Evolutionary conservation across 2,329 filamentous ascomycete species (phyloP).

Genomic region (Tolypocladium guangdongense): DNA sequence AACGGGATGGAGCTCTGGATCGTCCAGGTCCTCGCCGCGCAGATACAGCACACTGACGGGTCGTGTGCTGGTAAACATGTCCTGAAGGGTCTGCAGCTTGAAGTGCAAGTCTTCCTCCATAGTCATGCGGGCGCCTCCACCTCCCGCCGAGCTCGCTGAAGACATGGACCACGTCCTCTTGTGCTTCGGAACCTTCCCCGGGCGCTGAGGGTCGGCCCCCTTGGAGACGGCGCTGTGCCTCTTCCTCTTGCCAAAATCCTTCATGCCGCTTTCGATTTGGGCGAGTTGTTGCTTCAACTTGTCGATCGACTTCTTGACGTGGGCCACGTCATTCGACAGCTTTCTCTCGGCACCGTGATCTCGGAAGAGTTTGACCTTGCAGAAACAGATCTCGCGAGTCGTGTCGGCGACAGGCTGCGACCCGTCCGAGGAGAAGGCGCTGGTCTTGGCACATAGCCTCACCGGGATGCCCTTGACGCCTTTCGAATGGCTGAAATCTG

Average conservation of each 20-base stretch:
- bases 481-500: slow-evolving; percentile 97
- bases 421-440: slow-evolving; percentile 45
- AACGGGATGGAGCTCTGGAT: slow-evolving; percentile 70
- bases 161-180: slow-evolving; percentile 94
- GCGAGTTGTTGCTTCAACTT: slow-evolving; percentile 90
- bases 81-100: slow-evolving; percentile 68
- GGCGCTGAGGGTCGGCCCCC: slow-evolving; percentile 41
- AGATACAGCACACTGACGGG: slow-evolving; percentile 70
- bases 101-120: slow-evolving; percentile 67
- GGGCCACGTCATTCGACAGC: slow-evolving; percentile 84
- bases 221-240: slow-evolving; percentile 39
- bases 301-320: slow-evolving; percentile 93
- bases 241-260: slow-evolving; percentile 57
- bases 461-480: slow-evolving; percentile 97
- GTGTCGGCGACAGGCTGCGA: slow-evolving; percentile 34
- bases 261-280: slow-evolving; percentile 59
- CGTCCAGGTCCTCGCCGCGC: slow-evolving; percentile 65
- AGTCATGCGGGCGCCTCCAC: slow-evolving; percentile 32
- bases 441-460: slow-evolving; percentile 83
- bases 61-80: slow-evolving; percentile 80
- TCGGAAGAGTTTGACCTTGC: slow-evolving; percentile 94
- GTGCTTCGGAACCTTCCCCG: slow-evolving; percentile 80
- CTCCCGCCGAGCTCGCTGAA: slow-evolving; percentile 54
- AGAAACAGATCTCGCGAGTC: slow-evolving; percentile 70
- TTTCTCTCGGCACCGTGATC: slow-evolving; percentile 95